phyloP scores from a whole-genome alignment of 768 basidiomycete genomes.

The Trametes cubensis region DNA sequence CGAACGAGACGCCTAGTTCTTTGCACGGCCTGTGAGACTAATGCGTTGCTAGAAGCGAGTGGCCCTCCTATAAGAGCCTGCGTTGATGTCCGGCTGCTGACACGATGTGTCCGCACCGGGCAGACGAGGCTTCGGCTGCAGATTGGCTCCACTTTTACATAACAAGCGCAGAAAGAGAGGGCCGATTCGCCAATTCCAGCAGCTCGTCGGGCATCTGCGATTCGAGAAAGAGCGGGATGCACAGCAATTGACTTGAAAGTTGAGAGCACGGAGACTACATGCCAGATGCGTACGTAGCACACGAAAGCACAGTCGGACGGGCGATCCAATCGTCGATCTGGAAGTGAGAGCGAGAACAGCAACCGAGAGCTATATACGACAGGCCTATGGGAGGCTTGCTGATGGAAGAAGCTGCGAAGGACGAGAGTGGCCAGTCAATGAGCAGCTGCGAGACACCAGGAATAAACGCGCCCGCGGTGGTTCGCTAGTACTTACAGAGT shows the following conservation, averaged over 20 bases:
- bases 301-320: constrained; percentile 8
- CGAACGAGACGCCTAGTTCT: not conserved
- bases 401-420: constrained; percentile 12
- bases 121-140: constrained; percentile 2
- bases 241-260: constrained; percentile 14
- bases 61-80: not conserved
- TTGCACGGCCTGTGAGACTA: constrained; percentile 20
- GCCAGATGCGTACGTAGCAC: constrained; percentile 17
- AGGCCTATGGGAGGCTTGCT: not conserved
- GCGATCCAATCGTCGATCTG: constrained; percentile 12
- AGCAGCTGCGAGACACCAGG: no score
- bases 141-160: constrained; percentile 18
- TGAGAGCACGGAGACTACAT: constrained; percentile 17
- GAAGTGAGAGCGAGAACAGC: constrained; percentile 15
- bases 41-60: no score
- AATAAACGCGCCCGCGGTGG: no score
- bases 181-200: not conserved
- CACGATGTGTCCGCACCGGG: not conserved
- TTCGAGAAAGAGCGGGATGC: constrained; percentile 4
- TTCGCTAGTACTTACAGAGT: no score
- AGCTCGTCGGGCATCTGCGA: constrained; percentile 16
- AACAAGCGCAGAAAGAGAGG: not conserved
- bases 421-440: constrained; percentile 1
- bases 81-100: not conserved
- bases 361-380: constrained; percentile 12